Base-by-base conservation (phyloP, 73 alveolate species). In the Paramecium tetraurelia region DNA sequence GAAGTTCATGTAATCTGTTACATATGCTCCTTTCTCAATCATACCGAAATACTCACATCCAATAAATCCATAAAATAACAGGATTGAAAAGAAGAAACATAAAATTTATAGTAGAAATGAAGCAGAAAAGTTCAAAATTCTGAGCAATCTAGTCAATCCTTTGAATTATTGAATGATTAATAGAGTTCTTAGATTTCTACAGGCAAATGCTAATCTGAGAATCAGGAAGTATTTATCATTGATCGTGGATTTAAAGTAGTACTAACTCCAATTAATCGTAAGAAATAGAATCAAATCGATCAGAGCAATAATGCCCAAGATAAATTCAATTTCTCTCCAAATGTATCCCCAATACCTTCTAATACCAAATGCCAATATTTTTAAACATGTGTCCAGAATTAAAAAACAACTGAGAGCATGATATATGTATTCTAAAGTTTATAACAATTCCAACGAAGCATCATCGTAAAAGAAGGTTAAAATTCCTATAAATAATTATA, bases 51-150 rank as follows among this genome's bases (percentile, higher is more conserved):
- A 70, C 80, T 93, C 95, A 50, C 97, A 96, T 3, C 99, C 99
- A 24, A 96, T 94, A 41, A 97, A 92, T 58, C 99, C 98, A 92
- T 94, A 97, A 58, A 96, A 93, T 72, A 96, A 98, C 88, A 95
- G 93, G 6, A 97, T 86, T 11, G 98, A 92, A 86, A 97, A 71
- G 93, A 96, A 94, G 57, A 98, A 93, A 11, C 96, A 50, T 44
- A 95, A 90, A 10, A 98, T 99, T 92, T 97, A 93, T 5, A 96
- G 59, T 77, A 98, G 86, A 68, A 98, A 95, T 1, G 99, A 97
- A 33, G 97, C 87, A n/a, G 99, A 94, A 95, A 96, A 97, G 71
- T 95, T 92, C 86, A 72, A 58, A 7, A 95, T 96, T 27, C 94
- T 43, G 10, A 96, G 10, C 16, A 96, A 89, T 24, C 96, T 95